These are phyloP conservation scores for Fusarium sp. DNA, from an alignment of 2,329 filamentous ascomycete species.

Conservation along the genomic window DNA sequence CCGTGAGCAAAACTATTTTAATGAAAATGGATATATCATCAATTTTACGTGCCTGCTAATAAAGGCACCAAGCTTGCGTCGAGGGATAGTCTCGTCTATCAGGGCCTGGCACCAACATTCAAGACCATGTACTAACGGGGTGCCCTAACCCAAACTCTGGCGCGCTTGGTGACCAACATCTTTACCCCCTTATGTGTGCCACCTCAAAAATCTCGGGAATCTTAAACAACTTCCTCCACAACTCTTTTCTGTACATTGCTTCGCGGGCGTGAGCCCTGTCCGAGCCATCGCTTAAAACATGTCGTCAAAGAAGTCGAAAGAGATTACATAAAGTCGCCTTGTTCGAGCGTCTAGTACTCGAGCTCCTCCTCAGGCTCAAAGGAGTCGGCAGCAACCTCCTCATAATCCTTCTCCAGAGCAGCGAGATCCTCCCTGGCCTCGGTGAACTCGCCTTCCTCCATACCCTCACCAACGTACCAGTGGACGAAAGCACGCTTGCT, in stretches of 20 bases:
- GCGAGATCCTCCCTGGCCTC: constrained; percentile 88
- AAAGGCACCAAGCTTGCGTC: constrained; percentile 28
- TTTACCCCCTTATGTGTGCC: constrained; percentile 33
- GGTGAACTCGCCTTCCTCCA: constrained; percentile 91
- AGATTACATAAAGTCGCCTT: constrained; percentile 26
- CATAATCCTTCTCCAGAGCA: constrained; percentile 86
- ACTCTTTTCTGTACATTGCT: constrained; percentile 34
- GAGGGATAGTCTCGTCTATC: constrained; percentile 44
- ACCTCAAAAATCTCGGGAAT: constrained; percentile 42
- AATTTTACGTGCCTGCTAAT: constrained; percentile 44
- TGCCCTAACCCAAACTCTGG: constrained; percentile 38
- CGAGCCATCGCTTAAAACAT: constrained; percentile 27
- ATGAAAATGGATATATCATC: constrained; percentile 44
- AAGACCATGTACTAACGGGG: constrained; percentile 38
- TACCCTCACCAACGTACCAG: constrained; percentile 87
- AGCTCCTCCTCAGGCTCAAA: constrained; percentile 67
- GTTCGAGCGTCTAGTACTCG: constrained; percentile 74
- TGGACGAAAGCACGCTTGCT: constrained; percentile 79
- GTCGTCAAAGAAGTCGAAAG: constrained; percentile 34
- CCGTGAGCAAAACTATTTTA: background rate
- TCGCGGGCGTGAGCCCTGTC: constrained; percentile 19
- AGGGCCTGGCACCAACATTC: constrained; percentile 39
- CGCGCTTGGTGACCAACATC: constrained; percentile 31
- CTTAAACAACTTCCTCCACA: constrained; percentile 40
- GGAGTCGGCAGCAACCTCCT: constrained; percentile 82